Evolutionary conservation across 1,139 yeast genomes (phyloP).

Genomic region (Scheffersomyces segobiensis): DNA sequence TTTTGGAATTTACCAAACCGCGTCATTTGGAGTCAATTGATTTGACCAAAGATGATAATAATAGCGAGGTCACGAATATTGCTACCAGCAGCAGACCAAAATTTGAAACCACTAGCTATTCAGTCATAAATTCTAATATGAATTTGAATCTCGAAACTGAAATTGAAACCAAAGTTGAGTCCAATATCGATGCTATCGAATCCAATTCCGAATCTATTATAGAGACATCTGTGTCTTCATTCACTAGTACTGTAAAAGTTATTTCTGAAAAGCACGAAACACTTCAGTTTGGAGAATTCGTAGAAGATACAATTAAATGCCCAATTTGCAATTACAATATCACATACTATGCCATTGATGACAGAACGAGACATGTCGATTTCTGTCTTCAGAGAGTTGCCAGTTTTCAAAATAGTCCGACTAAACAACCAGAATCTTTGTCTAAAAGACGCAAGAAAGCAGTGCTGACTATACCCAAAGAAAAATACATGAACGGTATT

Average conservation of each 20-base stretch:
- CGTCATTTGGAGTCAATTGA: background rate
- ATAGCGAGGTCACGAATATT: no score
- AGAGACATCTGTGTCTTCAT: background rate
- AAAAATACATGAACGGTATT: constrained; percentile 5
- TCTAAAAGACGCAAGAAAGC: constrained; percentile 6
- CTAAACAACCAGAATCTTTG: constrained; percentile 2
- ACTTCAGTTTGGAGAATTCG: background rate
- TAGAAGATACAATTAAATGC: constrained; percentile 27
- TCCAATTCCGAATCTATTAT: background rate
- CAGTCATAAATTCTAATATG: background rate
- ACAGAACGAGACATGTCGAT: constrained; percentile 60
- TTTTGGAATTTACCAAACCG: background rate
- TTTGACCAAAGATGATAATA: background rate
- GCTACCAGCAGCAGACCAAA: background rate
- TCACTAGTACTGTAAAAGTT: background rate
- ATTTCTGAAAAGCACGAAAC: background rate
- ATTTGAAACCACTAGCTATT: background rate
- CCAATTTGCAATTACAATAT: constrained; percentile 51
- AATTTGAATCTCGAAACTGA: background rate
- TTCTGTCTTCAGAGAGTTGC: constrained; percentile 34
- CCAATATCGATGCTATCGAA: background rate
- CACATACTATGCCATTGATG: constrained; percentile 32
- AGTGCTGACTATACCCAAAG: constrained; percentile 5
- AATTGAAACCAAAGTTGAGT: background rate
- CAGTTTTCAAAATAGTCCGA: background rate